phyloP scores from a whole-genome alignment of 352 stramenopile genomes.

The Blastocystis sp. region DNA sequence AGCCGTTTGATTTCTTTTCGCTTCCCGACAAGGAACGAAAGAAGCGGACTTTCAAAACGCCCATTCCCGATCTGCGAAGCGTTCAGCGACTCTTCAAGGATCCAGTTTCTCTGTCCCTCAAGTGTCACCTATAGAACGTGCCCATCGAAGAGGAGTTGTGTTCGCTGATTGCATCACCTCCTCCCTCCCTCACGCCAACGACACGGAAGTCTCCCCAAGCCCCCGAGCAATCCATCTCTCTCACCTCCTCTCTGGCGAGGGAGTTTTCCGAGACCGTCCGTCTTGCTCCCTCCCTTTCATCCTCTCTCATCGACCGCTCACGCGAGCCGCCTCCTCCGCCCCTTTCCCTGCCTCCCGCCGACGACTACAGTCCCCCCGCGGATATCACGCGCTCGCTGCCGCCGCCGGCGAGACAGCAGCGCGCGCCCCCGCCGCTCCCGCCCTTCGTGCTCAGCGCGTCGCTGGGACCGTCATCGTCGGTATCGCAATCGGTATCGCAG shows the following conservation, averaged over 20 bases:
- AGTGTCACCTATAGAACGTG: not conserved
- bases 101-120: not conserved
- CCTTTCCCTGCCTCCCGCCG: not conserved
- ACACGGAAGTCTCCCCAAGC: not conserved
- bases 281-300: not conserved
- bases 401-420: not conserved
- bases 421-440: not conserved
- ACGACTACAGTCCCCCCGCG: not conserved
- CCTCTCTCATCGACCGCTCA: not conserved
- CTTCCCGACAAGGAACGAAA: not conserved
- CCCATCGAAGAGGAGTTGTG: not conserved
- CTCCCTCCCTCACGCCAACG: no score
- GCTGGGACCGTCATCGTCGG: no score
- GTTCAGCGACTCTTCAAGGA: not conserved
- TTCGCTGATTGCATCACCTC: no score
- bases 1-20: conserved; percentile 25
- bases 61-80: not conserved
- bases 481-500: no score
- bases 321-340: not conserved
- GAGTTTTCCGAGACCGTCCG: not conserved
- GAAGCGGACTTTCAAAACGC: not conserved
- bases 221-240: not conserved
- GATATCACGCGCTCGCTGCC: not conserved
- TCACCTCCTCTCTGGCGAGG: not conserved
- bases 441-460: no score